phyloP scores from a whole-genome alignment of 805 yeast genomes.

The Pichia thaimueangensis region DNA sequence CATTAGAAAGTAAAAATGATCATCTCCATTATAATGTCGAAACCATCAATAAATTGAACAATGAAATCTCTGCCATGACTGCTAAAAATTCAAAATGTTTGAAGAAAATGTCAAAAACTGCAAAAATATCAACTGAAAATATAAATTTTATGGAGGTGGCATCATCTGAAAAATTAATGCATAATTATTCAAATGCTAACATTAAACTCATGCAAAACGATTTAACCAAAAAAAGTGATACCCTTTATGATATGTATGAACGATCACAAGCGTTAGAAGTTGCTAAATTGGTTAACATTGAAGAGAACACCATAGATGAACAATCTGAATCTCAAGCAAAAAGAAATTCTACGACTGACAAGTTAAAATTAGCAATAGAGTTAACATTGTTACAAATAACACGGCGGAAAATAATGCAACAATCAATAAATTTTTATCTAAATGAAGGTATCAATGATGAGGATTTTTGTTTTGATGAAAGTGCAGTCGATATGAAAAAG shows the following conservation, averaged over 20 bases:
- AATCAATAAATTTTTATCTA: constrained; percentile 1
- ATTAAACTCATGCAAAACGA: background rate
- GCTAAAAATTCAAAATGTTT: constrained; percentile 18
- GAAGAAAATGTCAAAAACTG: constrained; percentile 6
- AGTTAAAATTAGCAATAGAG: constrained; percentile 29
- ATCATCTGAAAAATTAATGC: constrained; percentile 9
- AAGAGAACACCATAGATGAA: constrained; percentile 30
- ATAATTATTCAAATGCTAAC: background rate
- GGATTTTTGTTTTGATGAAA: constrained; percentile 11
- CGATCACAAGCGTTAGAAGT: constrained; percentile 57
- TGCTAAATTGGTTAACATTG: constrained; percentile 52
- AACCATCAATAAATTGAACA: constrained; percentile 35
- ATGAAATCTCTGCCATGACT: constrained; percentile 31
- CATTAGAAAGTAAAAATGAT: constrained; percentile 39
- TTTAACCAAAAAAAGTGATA: constrained; percentile 25
- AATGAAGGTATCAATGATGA: constrained; percentile 5
- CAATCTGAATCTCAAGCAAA: background rate
- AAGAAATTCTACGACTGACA: background rate
- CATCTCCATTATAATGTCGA: constrained; percentile 44
- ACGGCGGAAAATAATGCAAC: constrained; percentile 25
- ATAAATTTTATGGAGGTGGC: constrained; percentile 1
- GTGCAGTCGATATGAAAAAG: constrained; percentile 14
- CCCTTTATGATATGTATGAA: constrained; percentile 39
- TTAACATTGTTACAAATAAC: constrained; percentile 36
- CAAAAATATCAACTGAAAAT: background rate